Conservation (phyloP, 1,284 basidiomycete species). For the Marasmius tenuissimus region DNA sequence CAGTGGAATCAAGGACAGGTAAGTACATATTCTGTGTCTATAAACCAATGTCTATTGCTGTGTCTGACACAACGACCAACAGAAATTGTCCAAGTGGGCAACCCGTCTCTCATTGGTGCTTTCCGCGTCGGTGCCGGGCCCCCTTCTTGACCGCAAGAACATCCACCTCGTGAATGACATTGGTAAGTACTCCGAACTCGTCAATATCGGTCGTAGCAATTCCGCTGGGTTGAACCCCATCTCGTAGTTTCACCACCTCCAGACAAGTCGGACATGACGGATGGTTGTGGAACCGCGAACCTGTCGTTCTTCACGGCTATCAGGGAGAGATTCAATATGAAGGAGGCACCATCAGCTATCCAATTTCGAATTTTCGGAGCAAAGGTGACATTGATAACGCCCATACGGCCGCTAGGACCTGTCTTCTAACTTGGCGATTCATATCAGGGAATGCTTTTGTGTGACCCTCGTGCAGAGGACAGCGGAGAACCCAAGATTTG, state of each 20-base stretch:
- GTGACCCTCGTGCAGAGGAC: conserved; percentile 18
- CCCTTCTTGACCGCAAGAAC: conserved; percentile 22
- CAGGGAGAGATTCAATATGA: conserved; percentile 27
- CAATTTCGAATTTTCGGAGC: conserved; percentile 40
- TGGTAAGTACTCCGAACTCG: conserved; percentile 24
- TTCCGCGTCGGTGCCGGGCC: conserved; percentile 40
- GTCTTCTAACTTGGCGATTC: background rate
- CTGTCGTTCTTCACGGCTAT: conserved; percentile 27
- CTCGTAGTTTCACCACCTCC: no score
- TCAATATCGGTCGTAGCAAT: no score
- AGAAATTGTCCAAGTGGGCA: conserved; percentile 42
- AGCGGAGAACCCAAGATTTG: conserved; percentile 25
- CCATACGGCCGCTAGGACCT: background rate
- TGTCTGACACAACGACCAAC: conserved; percentile 1
- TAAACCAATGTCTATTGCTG: background rate
- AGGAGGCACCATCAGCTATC: conserved; percentile 34
- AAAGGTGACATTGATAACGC: conserved; percentile 20
- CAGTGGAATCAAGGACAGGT: conserved; percentile 33
- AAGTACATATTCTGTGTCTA: background rate
- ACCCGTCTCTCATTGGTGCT: conserved; percentile 37
- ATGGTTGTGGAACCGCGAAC: conserved; percentile 43
- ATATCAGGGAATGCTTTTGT: conserved; percentile 28
- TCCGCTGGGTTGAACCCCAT: no score
- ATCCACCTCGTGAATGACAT: conserved; percentile 29
- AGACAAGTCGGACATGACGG: conserved; percentile 36